Conservation (phyloP, 305 asterid genomes). For the Ajuga reptans region DNA sequence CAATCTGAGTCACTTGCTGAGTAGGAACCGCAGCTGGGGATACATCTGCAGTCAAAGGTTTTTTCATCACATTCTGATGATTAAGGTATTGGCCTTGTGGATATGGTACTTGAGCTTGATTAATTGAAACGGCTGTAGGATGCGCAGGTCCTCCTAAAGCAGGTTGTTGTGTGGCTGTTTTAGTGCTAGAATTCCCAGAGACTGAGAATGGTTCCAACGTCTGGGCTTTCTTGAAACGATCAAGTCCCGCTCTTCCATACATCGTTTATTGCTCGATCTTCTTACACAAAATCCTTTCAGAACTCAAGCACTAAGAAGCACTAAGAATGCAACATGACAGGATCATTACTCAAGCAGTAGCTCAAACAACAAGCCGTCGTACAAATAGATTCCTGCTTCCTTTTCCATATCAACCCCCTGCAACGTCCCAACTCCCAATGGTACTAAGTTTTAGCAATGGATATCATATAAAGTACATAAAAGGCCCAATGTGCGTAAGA, state of each 20-base stretch:
- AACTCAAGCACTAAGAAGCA: background rate
- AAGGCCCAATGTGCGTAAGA: slow-evolving; percentile 6
- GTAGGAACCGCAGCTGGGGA: slow-evolving; percentile 29
- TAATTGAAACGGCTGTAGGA: slow-evolving; percentile 25
- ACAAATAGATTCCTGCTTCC: slow-evolving; percentile 15
- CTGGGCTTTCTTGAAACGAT: slow-evolving; percentile 87
- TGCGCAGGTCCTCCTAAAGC: slow-evolving; percentile 20
- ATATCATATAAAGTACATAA: background rate
- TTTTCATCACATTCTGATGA: slow-evolving; percentile 37
- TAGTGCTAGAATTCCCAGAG: slow-evolving; percentile 35
- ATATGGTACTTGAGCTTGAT: slow-evolving; percentile 36
- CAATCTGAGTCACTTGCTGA: slow-evolving; percentile 60
- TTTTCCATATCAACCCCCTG: slow-evolving; percentile 18
- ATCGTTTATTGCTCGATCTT: slow-evolving; percentile 32
- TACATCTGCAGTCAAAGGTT: slow-evolving; percentile 31
- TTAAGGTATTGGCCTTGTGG: slow-evolving; percentile 34
- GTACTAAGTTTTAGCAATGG: background rate
- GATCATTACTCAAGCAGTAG: slow-evolving; percentile 12
- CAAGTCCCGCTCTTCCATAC: slow-evolving; percentile 89
- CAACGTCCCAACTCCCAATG: slow-evolving; percentile 18
- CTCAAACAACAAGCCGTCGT: slow-evolving; percentile 16
- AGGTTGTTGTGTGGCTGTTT: slow-evolving; percentile 31
- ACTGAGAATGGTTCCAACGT: slow-evolving; percentile 75
- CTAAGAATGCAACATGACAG: background rate
- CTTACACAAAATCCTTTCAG: slow-evolving; percentile 11